Conservation (phyloP, 208 protist genomes). For the Crithidia fasciculata region DNA sequence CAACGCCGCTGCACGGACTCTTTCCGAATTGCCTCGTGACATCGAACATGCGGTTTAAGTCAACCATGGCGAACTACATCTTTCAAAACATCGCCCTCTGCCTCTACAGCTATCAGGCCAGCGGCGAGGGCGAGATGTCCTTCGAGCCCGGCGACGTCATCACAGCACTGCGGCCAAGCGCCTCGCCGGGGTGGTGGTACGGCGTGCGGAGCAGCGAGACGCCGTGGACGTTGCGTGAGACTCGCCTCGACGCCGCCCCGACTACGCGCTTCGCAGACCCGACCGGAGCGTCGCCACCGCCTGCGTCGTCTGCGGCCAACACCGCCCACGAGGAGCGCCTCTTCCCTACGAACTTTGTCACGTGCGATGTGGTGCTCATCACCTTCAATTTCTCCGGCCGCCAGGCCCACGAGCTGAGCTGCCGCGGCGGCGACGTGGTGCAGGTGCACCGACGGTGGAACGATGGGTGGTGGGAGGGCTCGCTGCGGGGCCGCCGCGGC, state of each 20-base stretch:
- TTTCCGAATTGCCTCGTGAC: constrained; percentile 77
- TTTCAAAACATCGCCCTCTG: constrained; percentile 64
- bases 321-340: constrained; percentile 29
- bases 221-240: constrained; percentile 18
- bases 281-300: neutral
- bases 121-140: constrained; percentile 65
- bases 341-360: constrained; percentile 78
- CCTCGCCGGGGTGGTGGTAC: constrained; percentile 76
- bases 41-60: constrained; percentile 44
- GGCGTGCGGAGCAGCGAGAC: constrained; percentile 45
- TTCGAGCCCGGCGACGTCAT: constrained; percentile 62
- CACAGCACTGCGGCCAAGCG: constrained; percentile 51
- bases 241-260: neutral
- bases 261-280: constrained; percentile 4
- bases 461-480: constrained; percentile 90
- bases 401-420: constrained; percentile 54
- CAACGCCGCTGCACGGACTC: constrained; percentile 22
- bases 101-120: constrained; percentile 60
- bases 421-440: constrained; percentile 61
- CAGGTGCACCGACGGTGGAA: constrained; percentile 85
- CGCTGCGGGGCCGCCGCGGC: constrained; percentile 56
- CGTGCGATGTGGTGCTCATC: constrained; percentile 68
- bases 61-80: constrained; percentile 7
- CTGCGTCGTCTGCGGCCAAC: neutral
- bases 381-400: constrained; percentile 57